Evolutionary conservation across 345 rosid species (phyloP).

Genomic region (Eutrema yunnanense): DNA sequence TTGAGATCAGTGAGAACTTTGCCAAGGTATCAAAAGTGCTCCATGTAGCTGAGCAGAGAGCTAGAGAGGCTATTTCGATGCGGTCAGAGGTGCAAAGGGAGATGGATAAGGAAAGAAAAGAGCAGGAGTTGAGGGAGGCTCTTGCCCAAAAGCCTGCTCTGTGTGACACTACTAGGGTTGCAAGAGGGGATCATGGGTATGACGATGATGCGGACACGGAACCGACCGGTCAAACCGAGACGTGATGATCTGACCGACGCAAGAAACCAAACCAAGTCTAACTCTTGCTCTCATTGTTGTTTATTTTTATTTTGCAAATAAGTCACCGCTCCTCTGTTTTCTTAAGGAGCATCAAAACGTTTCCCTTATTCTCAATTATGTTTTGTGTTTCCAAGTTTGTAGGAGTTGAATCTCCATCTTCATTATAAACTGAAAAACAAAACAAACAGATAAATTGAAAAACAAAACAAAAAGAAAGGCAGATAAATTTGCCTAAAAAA

Average conservation of each 20-base stretch:
- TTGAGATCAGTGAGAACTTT: conserved; percentile 42
- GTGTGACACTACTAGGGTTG: not conserved
- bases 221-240: not conserved
- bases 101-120: conserved; percentile 73
- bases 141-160: too few relatives aligned
- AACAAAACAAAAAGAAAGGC: too few relatives aligned
- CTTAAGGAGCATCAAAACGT: too few relatives aligned
- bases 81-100: conserved; percentile 76
- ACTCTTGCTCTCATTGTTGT: too few relatives aligned
- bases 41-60: conserved; percentile 65
- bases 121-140: conserved; percentile 59
- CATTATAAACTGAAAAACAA: too few relatives aligned
- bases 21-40: conserved; percentile 67
- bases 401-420: too few relatives aligned
- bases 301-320: too few relatives aligned
- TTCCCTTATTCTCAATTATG: too few relatives aligned
- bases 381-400: too few relatives aligned
- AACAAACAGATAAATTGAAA: too few relatives aligned
- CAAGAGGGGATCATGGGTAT: not conserved
- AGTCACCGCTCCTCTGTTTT: too few relatives aligned
- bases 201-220: not conserved
- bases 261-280: not conserved
- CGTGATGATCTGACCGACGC: not conserved
- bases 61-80: conserved; percentile 76
- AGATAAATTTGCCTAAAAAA: too few relatives aligned